phyloP scores from a whole-genome alignment of 305 asterid genomes.

The Fraxinus platypoda region DNA sequence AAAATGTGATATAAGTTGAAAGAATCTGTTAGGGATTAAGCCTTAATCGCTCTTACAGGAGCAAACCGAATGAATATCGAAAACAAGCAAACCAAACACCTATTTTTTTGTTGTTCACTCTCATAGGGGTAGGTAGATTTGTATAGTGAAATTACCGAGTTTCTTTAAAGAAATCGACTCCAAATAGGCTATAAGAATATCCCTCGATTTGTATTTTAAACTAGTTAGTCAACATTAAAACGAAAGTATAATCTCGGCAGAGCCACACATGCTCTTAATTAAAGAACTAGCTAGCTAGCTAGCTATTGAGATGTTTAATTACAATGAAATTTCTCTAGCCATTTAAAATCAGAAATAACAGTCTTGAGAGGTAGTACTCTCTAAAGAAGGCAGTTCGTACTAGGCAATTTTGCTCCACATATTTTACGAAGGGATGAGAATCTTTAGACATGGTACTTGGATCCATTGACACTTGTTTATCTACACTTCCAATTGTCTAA shows the following conservation, averaged over 20 bases:
- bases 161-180: background rate
- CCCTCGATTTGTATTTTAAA: background rate
- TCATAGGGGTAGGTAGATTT: background rate
- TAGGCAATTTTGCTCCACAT: background rate
- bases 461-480: slow-evolving; percentile 8
- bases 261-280: background rate
- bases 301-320: background rate
- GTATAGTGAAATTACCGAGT: background rate
- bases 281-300: background rate
- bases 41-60: background rate
- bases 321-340: background rate
- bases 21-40: background rate
- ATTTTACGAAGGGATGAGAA: slow-evolving; percentile 4
- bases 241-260: background rate
- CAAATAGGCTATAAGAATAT: background rate
- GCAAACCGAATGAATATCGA: background rate
- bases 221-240: background rate
- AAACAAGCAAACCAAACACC: background rate
- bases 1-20: background rate
- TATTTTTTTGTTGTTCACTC: background rate
- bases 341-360: background rate
- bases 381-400: background rate
- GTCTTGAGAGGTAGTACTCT: background rate
- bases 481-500: background rate
- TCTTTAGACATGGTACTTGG: slow-evolving; percentile 3